Percentiles rank a stretch among this genome's conserved stretches.
Conservation (phyloP, 73 alveolate genomes). For the Tetrahymena thermophila region DNA sequence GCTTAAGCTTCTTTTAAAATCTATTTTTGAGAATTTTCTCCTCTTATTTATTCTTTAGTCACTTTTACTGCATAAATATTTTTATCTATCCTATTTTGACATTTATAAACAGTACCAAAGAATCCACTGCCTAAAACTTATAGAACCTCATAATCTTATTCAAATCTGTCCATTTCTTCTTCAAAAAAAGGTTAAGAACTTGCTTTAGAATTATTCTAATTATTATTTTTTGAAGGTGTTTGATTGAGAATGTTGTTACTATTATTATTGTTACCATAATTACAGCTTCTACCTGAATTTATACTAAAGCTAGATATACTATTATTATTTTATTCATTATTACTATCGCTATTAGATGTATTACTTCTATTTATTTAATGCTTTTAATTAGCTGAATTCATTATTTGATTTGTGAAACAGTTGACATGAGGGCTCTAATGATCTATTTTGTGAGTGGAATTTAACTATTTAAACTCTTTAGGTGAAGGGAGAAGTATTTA, state of each 20-base stretch:
- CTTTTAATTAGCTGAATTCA: background rate
- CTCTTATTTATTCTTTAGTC: constrained; percentile 38
- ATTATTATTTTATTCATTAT: background rate
- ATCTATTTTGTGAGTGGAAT: background rate
- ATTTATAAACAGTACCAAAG: constrained; percentile 66
- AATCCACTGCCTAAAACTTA: constrained; percentile 66
- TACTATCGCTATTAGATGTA: background rate
- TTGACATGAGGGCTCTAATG: background rate
- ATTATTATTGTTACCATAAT: background rate
- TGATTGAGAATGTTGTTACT: background rate
- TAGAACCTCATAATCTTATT: constrained; percentile 16
- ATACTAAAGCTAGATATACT: background rate
- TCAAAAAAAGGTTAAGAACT: background rate
- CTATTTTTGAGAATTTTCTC: constrained; percentile 1
- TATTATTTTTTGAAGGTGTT: background rate
- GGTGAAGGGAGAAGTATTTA: background rate
- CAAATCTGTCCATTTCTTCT: constrained; percentile 9
- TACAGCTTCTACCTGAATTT: background rate
- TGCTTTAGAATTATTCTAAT: background rate
- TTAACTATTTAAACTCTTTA: background rate
- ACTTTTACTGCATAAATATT: constrained; percentile 69
- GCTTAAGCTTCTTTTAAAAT: constrained; percentile 70
- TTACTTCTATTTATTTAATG: background rate
- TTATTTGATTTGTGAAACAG: background rate
- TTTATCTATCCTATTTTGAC: constrained; percentile 64